phyloP scores from a whole-genome alignment of 176 grass and related monocot genomes.

The Oryza australiensis region DNA sequence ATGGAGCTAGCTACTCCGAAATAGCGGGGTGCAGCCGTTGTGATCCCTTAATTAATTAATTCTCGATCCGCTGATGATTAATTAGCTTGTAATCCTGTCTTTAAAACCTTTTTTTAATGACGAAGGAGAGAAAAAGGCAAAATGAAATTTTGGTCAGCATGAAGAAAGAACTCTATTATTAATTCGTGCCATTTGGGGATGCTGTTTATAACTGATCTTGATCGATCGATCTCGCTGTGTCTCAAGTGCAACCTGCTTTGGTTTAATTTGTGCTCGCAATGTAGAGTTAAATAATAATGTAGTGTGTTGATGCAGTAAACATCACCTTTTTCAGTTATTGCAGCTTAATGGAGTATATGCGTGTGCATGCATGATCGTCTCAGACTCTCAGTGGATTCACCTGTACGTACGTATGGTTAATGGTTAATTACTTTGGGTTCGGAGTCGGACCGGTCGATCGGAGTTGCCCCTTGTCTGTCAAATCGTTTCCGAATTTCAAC shows the following conservation, averaged over 20 bases:
- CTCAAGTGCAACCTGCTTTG: too few relatives aligned
- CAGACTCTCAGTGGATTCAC: too few relatives aligned
- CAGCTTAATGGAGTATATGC: too few relatives aligned
- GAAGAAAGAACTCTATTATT: background rate
- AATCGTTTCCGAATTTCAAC: background rate
- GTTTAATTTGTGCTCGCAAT: too few relatives aligned
- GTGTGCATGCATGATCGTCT: too few relatives aligned
- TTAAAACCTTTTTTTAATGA: background rate
- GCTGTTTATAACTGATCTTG: background rate
- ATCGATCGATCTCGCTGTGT: too few relatives aligned
- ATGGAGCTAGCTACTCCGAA: background rate
- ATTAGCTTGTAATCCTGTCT: background rate
- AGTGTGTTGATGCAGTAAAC: too few relatives aligned
- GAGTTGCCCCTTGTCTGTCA: background rate
- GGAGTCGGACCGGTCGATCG: too few relatives aligned
- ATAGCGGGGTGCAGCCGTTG: background rate
- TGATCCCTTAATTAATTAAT: background rate
- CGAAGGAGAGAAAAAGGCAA: background rate
- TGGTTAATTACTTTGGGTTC: too few relatives aligned
- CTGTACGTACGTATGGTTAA: too few relatives aligned
- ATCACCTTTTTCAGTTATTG: too few relatives aligned
- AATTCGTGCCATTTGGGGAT: background rate
- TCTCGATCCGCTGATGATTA: background rate
- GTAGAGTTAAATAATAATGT: too few relatives aligned
- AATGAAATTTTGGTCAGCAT: background rate